Conservation (phyloP, 2,329 filamentous ascomycete genomes). For the Cercospora sp. region DNA sequence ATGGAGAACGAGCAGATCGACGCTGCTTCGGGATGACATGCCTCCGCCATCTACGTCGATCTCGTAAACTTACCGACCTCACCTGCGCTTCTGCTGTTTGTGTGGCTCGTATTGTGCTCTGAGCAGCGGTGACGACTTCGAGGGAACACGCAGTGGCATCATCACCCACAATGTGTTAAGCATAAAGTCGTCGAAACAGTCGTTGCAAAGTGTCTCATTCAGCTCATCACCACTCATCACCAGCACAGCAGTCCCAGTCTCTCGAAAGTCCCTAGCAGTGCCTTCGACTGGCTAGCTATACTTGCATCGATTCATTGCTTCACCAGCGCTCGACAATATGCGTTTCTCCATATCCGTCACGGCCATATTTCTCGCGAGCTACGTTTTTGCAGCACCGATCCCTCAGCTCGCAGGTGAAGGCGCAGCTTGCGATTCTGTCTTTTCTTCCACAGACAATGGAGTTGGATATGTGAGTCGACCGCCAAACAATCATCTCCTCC, state of each 20-base stretch:
- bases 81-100: too few species aligned
- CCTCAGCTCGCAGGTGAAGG: conserved; percentile 31
- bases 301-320: neutral
- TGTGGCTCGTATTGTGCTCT: too few species aligned
- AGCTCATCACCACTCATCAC: neutral
- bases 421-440: conserved; percentile 25
- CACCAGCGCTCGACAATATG: too few species aligned
- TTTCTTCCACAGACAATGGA: conserved; percentile 28
- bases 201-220: too few species aligned
- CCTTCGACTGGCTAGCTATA: neutral
- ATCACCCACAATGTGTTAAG: too few species aligned
- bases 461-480: conserved; percentile 19
- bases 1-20: neutral
- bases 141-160: too few species aligned
- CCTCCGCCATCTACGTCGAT: conserved; percentile 1
- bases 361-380: conserved; percentile 18
- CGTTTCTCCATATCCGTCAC: too few species aligned
- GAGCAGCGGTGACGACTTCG: neutral
- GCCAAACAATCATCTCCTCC: too few species aligned
- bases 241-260: neutral
- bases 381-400: conserved; percentile 21
- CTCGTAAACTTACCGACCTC: neutral
- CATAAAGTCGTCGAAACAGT: too few species aligned
- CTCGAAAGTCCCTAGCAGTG: neutral
- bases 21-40: neutral